Evolutionary conservation across 805 yeast genomes (phyloP).

Genomic region (Zygosaccharomyces bailii): DNA sequence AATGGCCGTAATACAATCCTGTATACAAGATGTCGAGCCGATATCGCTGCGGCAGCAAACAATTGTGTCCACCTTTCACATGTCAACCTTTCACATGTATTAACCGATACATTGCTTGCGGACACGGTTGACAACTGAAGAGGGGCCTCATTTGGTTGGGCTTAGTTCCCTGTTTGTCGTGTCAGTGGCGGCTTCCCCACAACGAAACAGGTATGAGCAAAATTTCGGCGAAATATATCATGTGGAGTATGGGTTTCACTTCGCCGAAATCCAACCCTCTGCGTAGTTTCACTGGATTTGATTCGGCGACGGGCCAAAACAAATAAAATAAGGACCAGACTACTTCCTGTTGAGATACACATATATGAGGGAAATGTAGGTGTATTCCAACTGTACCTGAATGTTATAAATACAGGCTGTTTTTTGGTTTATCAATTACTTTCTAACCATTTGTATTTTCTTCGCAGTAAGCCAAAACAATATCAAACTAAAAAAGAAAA

Average conservation of each 20-base stretch:
- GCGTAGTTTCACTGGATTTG: constrained; percentile 2
- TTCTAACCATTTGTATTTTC: background rate
- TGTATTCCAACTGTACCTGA: background rate
- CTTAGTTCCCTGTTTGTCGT: background rate
- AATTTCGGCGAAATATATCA: constrained; percentile 1
- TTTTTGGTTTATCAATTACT: background rate
- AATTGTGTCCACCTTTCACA: background rate
- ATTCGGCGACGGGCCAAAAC: constrained; percentile 6
- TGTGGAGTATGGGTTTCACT: constrained; percentile 1
- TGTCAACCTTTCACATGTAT: background rate
- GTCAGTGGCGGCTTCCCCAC: constrained; percentile 1
- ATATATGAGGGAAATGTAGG: background rate
- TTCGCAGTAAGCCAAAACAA: background rate
- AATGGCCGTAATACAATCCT: too few relatives aligned
- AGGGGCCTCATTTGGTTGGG: background rate
- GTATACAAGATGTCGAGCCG: background rate
- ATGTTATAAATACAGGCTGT: constrained; percentile 3
- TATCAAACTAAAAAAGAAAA: background rate
- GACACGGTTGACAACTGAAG: background rate
- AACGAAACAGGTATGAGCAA: background rate
- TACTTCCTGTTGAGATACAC: background rate
- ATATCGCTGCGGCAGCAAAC: background rate
- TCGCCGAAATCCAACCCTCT: constrained; percentile 1
- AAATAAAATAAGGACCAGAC: background rate
- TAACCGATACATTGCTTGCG: background rate